Conservation (phyloP, 2,329 filamentous ascomycete genomes). For the Paracorniculantispora psalliotae region DNA sequence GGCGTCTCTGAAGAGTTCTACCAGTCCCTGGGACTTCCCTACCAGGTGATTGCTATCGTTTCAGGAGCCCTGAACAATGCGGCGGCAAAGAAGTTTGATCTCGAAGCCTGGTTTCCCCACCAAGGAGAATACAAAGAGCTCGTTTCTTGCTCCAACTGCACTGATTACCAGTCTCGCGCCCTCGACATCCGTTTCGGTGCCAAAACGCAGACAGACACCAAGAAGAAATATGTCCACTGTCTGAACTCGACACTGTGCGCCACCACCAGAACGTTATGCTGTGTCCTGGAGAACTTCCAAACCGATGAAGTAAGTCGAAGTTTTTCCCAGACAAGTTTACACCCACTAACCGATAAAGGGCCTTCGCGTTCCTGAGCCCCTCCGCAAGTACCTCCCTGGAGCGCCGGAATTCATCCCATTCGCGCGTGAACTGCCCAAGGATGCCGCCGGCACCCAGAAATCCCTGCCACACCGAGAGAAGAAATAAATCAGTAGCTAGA, state of each 20-base stretch:
- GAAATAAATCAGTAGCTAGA: conserved; percentile 7
- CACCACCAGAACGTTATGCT: conserved; percentile 88
- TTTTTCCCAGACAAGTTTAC: not conserved
- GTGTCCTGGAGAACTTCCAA: conserved; percentile 95
- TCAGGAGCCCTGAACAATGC: conserved; percentile 85
- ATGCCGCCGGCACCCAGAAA: conserved; percentile 37
- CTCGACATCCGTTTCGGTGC: conserved; percentile 87
- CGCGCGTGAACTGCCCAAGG: conserved; percentile 77
- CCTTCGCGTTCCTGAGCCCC: conserved; percentile 72
- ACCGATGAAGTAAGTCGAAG: conserved; percentile 63
- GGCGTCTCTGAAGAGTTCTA: conserved; percentile 89
- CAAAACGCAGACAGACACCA: conserved; percentile 77
- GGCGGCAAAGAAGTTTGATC: conserved; percentile 82
- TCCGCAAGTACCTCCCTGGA: conserved; percentile 87
- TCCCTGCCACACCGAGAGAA: conserved; percentile 27
- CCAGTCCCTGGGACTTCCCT: conserved; percentile 80
- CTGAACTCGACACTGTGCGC: conserved; percentile 87
- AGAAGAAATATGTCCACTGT: conserved; percentile 91
- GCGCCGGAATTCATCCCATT: conserved; percentile 86
- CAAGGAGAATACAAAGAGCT: conserved; percentile 98
- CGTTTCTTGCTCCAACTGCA: conserved; percentile 96
- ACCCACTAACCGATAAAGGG: conserved; percentile 43
- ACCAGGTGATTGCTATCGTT: conserved; percentile 89
- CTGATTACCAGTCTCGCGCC: conserved; percentile 91
- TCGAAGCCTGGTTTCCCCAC: conserved; percentile 95